A percentile compares a stretch with the other conserved stretches of the same genome.
phyloP scores from a whole-genome alignment of 2,329 filamentous ascomycete species.

The Stagonosporopsis chrysanthemi region DNA sequence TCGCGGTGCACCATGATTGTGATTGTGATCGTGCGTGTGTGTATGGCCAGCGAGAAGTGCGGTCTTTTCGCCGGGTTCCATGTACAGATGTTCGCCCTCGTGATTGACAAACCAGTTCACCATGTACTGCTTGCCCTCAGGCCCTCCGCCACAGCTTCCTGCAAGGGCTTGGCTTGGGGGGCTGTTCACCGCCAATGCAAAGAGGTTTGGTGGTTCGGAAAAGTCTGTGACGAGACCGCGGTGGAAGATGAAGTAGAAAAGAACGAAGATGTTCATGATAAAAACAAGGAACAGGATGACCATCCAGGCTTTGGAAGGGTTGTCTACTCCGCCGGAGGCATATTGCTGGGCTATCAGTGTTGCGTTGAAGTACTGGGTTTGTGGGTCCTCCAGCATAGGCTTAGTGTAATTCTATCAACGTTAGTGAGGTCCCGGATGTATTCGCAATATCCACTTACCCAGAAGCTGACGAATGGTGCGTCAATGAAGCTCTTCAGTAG shows the following conservation, averaged over 20 bases:
- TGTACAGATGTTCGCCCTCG: conserved; percentile 61
- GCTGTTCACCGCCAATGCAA: conserved; percentile 73
- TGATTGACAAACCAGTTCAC: conserved; percentile 57
- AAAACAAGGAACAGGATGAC: conserved; percentile 71
- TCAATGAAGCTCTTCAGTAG: conserved; percentile 67
- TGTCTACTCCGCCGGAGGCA: conserved; percentile 67
- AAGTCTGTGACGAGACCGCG: conserved; percentile 76
- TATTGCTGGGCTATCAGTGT: conserved; percentile 72
- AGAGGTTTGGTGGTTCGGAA: conserved; percentile 78
- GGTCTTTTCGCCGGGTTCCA: conserved; percentile 54
- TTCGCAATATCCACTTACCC: conserved; percentile 32
- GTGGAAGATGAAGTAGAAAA: conserved; percentile 68
- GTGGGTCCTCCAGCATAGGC: conserved; percentile 52
- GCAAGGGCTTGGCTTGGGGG: conserved; percentile 61
- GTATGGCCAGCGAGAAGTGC: conserved; percentile 20
- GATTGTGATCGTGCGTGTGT: conserved; percentile 12
- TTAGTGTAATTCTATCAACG: conserved; percentile 44
- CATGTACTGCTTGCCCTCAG: conserved; percentile 58
- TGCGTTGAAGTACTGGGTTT: conserved; percentile 69
- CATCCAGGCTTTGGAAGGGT: conserved; percentile 73
- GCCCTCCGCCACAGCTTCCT: conserved; percentile 65
- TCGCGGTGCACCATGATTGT: conserved; percentile 3
- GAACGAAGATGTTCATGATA: conserved; percentile 69
- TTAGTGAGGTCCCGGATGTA: neutral
- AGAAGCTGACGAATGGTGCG: conserved; percentile 66